phyloP scores from a whole-genome alignment of 371 early-diverging fungal species.

The Syncephalastrum contaminatum region DNA sequence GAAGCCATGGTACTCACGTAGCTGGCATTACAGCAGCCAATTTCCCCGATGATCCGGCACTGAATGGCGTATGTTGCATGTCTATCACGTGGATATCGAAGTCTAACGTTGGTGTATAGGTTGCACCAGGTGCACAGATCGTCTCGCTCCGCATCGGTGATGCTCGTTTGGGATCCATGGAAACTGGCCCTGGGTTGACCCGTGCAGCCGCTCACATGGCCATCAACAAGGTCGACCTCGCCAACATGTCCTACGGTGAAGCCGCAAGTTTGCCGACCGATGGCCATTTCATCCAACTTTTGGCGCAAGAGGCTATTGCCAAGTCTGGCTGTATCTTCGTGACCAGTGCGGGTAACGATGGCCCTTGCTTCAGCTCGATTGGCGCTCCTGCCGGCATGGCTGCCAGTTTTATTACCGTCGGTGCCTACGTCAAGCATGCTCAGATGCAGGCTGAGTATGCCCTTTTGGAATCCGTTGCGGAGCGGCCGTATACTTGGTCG shows the following conservation, averaged over 20 bases:
- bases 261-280: constrained; percentile 65
- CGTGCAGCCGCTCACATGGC: constrained; percentile 81
- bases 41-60: constrained; percentile 79
- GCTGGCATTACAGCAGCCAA: constrained; percentile 85
- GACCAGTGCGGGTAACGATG: constrained; percentile 90
- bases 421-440: constrained; percentile 85
- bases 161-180: constrained; percentile 79
- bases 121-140: constrained; percentile 91
- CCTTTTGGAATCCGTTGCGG: constrained; percentile 70
- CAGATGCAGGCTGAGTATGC: constrained; percentile 91
- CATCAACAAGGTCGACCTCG: constrained; percentile 82
- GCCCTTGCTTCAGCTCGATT: constrained; percentile 84
- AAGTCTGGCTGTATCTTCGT: constrained; percentile 85
- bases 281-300: constrained; percentile 80
- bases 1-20: constrained; percentile 94
- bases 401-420: constrained; percentile 81
- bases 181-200: constrained; percentile 84
- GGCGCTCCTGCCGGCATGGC: constrained; percentile 88
- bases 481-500: constrained; percentile 87
- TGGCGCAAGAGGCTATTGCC: constrained; percentile 81
- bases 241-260: constrained; percentile 96
- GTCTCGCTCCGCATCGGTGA: constrained; percentile 95
- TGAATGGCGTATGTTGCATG: constrained; percentile 72
- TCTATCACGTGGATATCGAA: background rate
- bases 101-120: constrained; percentile 21